phyloP scores from a whole-genome alignment of 345 rosid species.

The Pelargonium nanum region DNA sequence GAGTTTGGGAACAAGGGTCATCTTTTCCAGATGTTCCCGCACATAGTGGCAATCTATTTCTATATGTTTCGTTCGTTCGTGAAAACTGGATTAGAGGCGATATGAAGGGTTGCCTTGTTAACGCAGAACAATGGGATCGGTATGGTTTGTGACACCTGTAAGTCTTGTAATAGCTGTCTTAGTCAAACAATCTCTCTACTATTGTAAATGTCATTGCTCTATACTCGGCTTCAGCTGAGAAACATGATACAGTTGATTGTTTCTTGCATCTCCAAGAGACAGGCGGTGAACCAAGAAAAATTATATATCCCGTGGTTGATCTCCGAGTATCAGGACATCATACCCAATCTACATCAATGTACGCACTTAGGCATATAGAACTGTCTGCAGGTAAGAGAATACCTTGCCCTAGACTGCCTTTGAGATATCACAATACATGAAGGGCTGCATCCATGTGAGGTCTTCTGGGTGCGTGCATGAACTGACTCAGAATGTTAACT shows the following conservation, averaged over 20 bases:
- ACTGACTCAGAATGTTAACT: too few relatives aligned
- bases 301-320: neutral
- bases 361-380: neutral
- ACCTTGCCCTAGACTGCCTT: neutral
- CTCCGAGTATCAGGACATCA: neutral
- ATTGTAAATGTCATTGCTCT: neutral
- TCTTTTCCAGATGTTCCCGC: accelerated
- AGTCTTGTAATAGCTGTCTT: neutral
- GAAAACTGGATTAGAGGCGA: neutral
- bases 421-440: neutral
- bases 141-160: neutral
- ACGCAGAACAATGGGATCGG: neutral
- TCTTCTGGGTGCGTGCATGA: too few relatives aligned
- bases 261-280: constrained; percentile 1
- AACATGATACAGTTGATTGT: neutral
- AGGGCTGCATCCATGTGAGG: too few relatives aligned
- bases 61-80: neutral
- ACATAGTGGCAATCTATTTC: neutral
- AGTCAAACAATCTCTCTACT: neutral
- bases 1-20: accelerated
- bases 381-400: neutral
- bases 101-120: neutral
- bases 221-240: constrained; percentile 1
- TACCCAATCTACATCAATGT: constrained; percentile 3
- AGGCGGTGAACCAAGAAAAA: neutral